Evolutionary conservation across 2,329 filamentous ascomycete genomes (phyloP).

Genomic region (Amauroascus verrucosus): DNA sequence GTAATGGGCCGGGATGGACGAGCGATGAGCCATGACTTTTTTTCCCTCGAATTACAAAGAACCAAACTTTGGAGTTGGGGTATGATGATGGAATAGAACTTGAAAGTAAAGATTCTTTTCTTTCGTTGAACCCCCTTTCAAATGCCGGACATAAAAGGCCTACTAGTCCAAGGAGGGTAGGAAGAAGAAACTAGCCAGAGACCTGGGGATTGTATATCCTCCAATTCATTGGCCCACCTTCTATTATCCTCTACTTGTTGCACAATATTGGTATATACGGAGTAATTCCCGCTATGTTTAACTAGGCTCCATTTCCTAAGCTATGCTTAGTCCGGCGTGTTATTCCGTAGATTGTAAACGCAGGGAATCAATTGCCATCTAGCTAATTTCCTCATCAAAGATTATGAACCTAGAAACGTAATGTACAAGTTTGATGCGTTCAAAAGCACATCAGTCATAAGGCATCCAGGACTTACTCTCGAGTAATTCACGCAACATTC

Average conservation of each 20-base stretch:
- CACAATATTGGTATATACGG: constrained; percentile 9
- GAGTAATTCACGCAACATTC: neutral
- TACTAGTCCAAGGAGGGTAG: constrained; percentile 11
- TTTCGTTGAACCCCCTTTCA: neutral
- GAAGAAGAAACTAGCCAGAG: constrained; percentile 7
- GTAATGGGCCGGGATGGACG: constrained; percentile 22
- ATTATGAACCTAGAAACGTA: neutral
- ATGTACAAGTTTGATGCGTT: constrained; percentile 3
- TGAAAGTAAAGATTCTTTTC: constrained; percentile 3
- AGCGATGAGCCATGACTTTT: constrained; percentile 36
- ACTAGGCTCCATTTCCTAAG: constrained; percentile 2
- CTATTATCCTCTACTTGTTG: constrained; percentile 5
- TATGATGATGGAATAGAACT: constrained; percentile 3
- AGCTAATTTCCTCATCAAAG: neutral
- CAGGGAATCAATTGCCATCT: neutral
- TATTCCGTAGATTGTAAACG: neutral
- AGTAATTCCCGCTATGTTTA: constrained; percentile 11
- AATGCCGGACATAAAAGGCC: constrained; percentile 9
- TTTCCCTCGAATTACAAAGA: neutral
- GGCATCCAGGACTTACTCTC: neutral
- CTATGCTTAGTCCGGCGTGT: neutral
- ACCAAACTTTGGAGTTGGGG: constrained; percentile 1
- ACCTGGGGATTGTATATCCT: constrained; percentile 1
- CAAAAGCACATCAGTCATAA: neutral
- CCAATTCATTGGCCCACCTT: constrained; percentile 1